These are phyloP conservation scores for Pseudogymnoascus sp. DNA, from an alignment of 2,329 filamentous ascomycete species.

Conservation along the genomic window DNA sequence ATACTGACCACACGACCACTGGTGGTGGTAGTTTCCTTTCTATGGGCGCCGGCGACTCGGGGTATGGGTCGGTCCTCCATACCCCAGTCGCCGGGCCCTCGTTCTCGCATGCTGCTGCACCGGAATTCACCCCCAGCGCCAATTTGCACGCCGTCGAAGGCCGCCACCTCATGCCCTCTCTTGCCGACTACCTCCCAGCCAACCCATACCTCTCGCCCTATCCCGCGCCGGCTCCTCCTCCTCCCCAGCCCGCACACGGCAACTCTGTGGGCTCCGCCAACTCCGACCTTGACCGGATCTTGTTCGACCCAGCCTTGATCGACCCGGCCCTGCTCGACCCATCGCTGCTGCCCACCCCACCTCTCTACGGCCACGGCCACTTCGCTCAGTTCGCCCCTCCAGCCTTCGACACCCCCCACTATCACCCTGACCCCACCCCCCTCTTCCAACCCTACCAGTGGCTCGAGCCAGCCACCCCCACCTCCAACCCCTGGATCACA, in stretches of 20 bases:
- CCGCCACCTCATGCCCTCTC: background rate
- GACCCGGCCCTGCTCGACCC: too few species aligned
- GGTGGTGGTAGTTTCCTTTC: background rate
- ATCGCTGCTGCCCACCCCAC: background rate
- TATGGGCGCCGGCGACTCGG: background rate
- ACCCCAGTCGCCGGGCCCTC: background rate
- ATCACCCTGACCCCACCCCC: background rate
- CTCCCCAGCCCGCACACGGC: background rate
- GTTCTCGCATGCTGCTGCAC: background rate
- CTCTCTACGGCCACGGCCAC: background rate
- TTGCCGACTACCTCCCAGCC: background rate
- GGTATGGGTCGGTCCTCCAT: background rate
- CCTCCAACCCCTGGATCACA: background rate
- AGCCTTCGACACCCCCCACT: background rate
- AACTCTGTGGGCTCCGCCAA: background rate
- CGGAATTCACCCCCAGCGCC: background rate
- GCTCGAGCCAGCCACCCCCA: background rate
- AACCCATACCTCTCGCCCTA: background rate
- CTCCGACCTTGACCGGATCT: background rate
- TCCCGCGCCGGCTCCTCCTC: background rate
- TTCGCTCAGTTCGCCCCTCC: background rate
- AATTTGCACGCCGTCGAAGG: background rate
- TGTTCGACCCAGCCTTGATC: too few species aligned
- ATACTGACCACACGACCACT: background rate
- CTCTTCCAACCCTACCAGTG: background rate